Percentiles rank a stretch among this genome's conserved stretches.
Conservation (phyloP, 164 flowering plant genomes). For the Saururus chinensis region DNA sequence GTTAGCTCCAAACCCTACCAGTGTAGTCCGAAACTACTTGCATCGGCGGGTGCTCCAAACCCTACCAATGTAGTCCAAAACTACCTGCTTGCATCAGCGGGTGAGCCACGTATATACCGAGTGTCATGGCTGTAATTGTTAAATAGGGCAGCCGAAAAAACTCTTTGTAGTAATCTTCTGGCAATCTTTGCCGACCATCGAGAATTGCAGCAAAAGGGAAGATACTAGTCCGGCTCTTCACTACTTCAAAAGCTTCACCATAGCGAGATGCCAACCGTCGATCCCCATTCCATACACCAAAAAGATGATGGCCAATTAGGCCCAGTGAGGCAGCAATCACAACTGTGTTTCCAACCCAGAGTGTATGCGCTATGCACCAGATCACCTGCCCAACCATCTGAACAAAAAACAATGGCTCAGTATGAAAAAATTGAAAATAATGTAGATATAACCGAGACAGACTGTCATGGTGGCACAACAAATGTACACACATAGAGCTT, state of each 20-base stretch:
- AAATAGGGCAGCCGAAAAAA: slow-evolving; percentile 69
- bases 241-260: slow-evolving; percentile 69
- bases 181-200: slow-evolving; percentile 89
- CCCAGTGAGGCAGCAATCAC: slow-evolving; percentile 89
- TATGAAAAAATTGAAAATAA: neutral
- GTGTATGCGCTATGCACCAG: slow-evolving; percentile 92
- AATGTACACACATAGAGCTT: too few species aligned
- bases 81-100: slow-evolving; percentile 89
- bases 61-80: slow-evolving; percentile 87
- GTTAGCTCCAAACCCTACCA: slow-evolving; percentile 33
- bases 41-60: slow-evolving; percentile 86
- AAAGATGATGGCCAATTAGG: slow-evolving; percentile 80
- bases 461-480: too few species aligned
- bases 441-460: too few species aligned
- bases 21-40: slow-evolving; percentile 72
- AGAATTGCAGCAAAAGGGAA: slow-evolving; percentile 91
- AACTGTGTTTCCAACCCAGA: slow-evolving; percentile 92
- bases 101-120: slow-evolving; percentile 76
- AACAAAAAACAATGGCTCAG: neutral
- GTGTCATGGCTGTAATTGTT: slow-evolving; percentile 53
- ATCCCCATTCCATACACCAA: slow-evolving; percentile 98
- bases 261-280: slow-evolving; percentile 58
- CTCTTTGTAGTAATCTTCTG: slow-evolving; percentile 76
- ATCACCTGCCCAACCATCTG: slow-evolving; percentile 97
- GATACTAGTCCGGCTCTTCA: slow-evolving; percentile 73